Evolutionary conservation across 371 early-diverging fungal genomes (phyloP), one percentile per base, ranked within the genome.

Genomic region (Encephalitozoon intestinalis): DNA sequence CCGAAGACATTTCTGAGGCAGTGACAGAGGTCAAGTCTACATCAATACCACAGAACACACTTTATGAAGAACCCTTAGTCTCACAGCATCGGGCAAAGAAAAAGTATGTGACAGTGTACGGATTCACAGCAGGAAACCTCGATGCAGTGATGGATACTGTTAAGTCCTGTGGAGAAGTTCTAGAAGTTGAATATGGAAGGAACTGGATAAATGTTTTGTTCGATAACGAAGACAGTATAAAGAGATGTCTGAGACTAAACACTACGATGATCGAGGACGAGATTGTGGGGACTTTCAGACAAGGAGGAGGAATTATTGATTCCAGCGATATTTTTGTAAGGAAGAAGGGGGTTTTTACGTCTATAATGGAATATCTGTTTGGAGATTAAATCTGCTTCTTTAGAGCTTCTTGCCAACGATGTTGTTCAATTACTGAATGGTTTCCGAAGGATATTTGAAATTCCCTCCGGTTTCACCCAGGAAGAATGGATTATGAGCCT

Each of bases 191-290:
- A 66, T 72, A 84, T 39, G 84, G 84, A 31, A 76, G 71, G 44
- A 84, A 84, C 58, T 84, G 78, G 77, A 67, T 84, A 40, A 75
- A 79, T 68, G 81, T 84, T 30, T 50, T 72, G 34, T 77, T 64
- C 51, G 76, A 79, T 28, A 51, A 64, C 31, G 73, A 76, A 15
- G 76, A 76, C 6, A 26, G 49, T 21, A 70, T 78, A 23, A 67
- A 70, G 11, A 52, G 26, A 49, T 73, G 75, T 12, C 53, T 79
- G 9, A 43, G 50, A 25, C 58, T 81, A 11, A 82, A 76, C 53
- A 71, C 54, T 0, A 6, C 11, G 2, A 75, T 69, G 12, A 39
- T 82, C 23, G 81, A 81, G 58, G 84, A 81, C 9, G 84, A 84
- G 53, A 84, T 84, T 67, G 75, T 84, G 12, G 84, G 84, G 11